Evolutionary conservation across 495 filamentous ascomycete species (phyloP).

Genomic region (Copromyces sp.): DNA sequence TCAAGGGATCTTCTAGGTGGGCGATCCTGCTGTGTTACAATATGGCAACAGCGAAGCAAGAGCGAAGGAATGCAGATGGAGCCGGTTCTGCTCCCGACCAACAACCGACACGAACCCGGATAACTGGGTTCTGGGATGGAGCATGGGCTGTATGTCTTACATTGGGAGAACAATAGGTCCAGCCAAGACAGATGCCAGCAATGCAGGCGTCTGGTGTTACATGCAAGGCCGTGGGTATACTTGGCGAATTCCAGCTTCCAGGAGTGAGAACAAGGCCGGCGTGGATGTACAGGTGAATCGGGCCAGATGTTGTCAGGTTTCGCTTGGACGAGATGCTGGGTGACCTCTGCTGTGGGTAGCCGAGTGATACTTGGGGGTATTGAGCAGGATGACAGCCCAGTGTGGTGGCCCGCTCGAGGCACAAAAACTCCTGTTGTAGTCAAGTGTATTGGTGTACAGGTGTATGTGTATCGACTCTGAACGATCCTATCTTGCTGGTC

Average conservation of each 20-base stretch:
- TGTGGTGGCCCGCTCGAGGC: neutral
- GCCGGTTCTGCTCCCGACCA: conserved; percentile 8
- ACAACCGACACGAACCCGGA: conserved; percentile 17
- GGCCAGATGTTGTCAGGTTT: neutral
- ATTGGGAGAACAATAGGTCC: conserved; percentile 1
- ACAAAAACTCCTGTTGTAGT: neutral
- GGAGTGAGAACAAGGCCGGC: neutral
- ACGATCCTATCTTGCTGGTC: neutral
- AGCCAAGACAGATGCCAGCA: neutral
- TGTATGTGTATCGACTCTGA: neutral
- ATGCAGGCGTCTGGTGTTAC: conserved; percentile 5
- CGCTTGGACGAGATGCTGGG: neutral
- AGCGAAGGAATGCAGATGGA: neutral
- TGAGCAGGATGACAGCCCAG: conserved; percentile 2
- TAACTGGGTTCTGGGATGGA: conserved; percentile 17
- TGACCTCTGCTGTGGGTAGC: conserved; percentile 1
- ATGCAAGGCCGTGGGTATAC: neutral
- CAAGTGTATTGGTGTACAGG: neutral
- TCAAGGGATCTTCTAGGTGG: conserved; percentile 5
- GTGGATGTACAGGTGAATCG: neutral
- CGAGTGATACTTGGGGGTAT: conserved; percentile 7
- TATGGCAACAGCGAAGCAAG: conserved; percentile 2
- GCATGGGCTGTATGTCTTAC: conserved; percentile 13
- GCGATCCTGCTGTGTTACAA: neutral
- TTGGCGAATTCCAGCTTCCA: neutral